phyloP scores from a whole-genome alignment of 202 grass and related monocot species.

The Bolboschoenoplectus hybrid region DNA sequence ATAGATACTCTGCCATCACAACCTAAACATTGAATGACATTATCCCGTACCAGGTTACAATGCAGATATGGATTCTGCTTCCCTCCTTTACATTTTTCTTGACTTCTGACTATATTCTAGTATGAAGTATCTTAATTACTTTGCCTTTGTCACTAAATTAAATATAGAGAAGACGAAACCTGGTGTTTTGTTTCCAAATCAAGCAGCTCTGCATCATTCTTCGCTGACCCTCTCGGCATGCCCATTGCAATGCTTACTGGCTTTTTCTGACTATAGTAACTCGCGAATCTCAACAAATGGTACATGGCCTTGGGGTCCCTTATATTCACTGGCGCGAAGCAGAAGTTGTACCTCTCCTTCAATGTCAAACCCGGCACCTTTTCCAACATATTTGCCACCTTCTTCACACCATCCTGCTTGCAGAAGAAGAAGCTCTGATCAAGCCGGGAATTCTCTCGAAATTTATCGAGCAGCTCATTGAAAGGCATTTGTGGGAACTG shows the following conservation, averaged over 20 bases:
- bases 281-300: constrained; percentile 90
- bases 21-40: background rate
- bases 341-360: constrained; percentile 87
- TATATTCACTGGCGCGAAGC: constrained; percentile 89
- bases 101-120: background rate
- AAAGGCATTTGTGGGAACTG: constrained; percentile 64
- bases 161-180: constrained; percentile 41
- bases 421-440: constrained; percentile 89
- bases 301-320: constrained; percentile 97
- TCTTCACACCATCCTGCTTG: constrained; percentile 68
- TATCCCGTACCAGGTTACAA: background rate
- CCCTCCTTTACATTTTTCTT: background rate
- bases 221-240: constrained; percentile 80
- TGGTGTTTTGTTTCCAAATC: constrained; percentile 97
- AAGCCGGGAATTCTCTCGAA: constrained; percentile 73
- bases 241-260: constrained; percentile 88
- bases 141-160: background rate
- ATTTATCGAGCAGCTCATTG: constrained; percentile 74
- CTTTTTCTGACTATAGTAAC: constrained; percentile 65
- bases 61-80: background rate
- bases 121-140: background rate
- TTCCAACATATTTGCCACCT: constrained; percentile 97
- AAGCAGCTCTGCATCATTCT: constrained; percentile 82
- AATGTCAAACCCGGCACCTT: constrained; percentile 73
- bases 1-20: background rate